Evolutionary conservation across 371 early-diverging fungal genomes (phyloP), one percentile per base, ranked within the genome.

Genomic region (Mortierella sp.): DNA sequence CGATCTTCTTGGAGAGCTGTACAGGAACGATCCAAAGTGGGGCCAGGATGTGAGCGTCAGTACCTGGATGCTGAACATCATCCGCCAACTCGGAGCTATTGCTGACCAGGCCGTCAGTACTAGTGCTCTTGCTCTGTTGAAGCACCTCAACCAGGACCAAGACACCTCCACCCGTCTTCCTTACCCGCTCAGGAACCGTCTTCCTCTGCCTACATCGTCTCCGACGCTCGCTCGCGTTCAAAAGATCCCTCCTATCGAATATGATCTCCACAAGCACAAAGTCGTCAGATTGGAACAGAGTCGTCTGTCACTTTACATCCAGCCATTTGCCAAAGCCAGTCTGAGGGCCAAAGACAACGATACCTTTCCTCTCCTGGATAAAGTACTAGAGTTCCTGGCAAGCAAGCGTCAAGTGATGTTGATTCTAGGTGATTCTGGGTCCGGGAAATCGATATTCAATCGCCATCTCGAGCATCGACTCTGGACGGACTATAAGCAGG

Each of bases 381-480:
- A 55, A 29, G 58, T 44, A 1, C 18, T 56, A 1, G 43, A 51
- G 18, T 76, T 76, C 38, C 48, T 76, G 7, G 44, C 24, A 24
- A 56, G 56, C 27, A 35, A 70, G 14, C 56, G 38, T 29, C 29
- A 76, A 29, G 76, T 76, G 43, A 29, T 76, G 16, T 71, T 76
- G 71, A 21, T 76, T 4, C 58, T 76, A 24, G 76, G 76, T 11
- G 76, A 76, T 27, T 70, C 70, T 38, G 76, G 76, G 27, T 55
- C 56, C n/a, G 76, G 76, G 3, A 76, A 76, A 46, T 76, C 76
- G 41, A 76, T 55, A 38, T 76, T 76, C 44, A 76, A 43, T 54
- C 35, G 41, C 11, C 14, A 32, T 18, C 54, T 76, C 7, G 76
- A 68, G n/a, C n/a, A 70, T 21, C 10, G 1, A 35, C 41, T 76